Percentiles rank a stretch among this genome's conserved stretches.
Conservation (phyloP, 2,329 filamentous ascomycete genomes). For the Alternaria sp. region DNA sequence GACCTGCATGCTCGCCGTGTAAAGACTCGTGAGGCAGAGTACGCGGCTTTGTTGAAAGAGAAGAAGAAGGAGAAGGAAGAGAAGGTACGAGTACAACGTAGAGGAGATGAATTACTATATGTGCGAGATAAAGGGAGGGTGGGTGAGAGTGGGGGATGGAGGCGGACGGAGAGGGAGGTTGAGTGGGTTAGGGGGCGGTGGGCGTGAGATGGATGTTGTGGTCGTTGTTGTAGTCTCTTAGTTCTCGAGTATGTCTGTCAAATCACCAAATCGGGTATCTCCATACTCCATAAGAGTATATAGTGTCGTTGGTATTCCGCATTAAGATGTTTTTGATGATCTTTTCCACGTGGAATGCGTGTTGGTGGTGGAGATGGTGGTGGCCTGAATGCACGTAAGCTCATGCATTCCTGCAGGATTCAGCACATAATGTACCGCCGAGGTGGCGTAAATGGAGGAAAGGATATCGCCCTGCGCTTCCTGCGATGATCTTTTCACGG, state of each 20-base stretch:
- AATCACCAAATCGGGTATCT: too few species aligned
- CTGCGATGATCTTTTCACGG: not conserved
- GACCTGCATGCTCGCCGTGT: too few species aligned
- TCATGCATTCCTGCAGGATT: slow-evolving; percentile 1
- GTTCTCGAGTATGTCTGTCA: too few species aligned
- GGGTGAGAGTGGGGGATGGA: not conserved
- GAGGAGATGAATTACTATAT: not conserved
- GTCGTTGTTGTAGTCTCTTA: too few species aligned
- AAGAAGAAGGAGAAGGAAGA: not conserved
- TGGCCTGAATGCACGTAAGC: not conserved
- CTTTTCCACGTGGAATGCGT: not conserved
- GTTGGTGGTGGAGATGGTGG: not conserved
- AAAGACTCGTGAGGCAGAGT: too few species aligned
- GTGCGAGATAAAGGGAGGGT: not conserved
- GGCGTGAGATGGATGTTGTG: not conserved
- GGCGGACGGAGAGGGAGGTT: not conserved
- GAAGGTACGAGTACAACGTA: not conserved
- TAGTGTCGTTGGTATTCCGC: too few species aligned
- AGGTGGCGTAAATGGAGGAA: not conserved
- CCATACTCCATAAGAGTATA: too few species aligned
- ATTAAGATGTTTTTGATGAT: not conserved
- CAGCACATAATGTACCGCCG: not conserved
- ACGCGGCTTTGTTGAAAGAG: not conserved
- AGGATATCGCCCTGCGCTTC: not conserved
- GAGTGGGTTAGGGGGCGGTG: not conserved